Evolutionary conservation across 2,329 filamentous ascomycete genomes (phyloP).

Genomic region (Pseudophaeomoniella oleicola): DNA sequence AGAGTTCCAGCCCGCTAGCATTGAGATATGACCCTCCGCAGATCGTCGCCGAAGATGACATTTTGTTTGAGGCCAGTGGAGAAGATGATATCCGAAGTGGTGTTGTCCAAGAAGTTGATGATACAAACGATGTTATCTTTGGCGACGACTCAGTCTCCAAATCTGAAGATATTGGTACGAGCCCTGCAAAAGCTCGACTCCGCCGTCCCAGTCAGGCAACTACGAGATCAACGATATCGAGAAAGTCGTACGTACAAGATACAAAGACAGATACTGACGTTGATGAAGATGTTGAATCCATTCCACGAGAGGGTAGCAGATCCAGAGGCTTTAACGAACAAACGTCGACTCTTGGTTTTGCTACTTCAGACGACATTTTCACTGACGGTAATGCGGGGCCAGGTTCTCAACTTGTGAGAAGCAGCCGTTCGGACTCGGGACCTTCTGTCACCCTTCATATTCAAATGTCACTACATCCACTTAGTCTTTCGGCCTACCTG

Average conservation of each 20-base stretch:
- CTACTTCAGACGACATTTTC: conserved; percentile 22
- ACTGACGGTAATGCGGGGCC: conserved; percentile 19
- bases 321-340: background rate
- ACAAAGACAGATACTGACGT: conserved; percentile 14
- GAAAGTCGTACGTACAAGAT: conserved; percentile 21
- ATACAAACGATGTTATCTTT: background rate
- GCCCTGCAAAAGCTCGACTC: background rate
- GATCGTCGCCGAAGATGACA: background rate
- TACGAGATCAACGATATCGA: conserved; percentile 24
- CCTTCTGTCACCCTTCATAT: conserved; percentile 42
- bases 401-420: conserved; percentile 17
- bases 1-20: background rate
- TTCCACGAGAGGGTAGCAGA: conserved; percentile 19
- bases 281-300: conserved; percentile 34
- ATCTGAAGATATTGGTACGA: background rate
- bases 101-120: background rate
- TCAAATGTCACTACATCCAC: conserved; percentile 53
- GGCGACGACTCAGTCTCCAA: background rate
- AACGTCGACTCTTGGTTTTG: background rate
- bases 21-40: background rate
- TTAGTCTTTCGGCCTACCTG: conserved; percentile 46
- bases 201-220: conserved; percentile 21
- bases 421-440: conserved; percentile 15
- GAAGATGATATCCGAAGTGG: background rate
- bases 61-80: background rate